These are phyloP conservation scores for Flaveria linearis DNA, from an alignment of 129 eudicot genomes.

Conservation along the genomic window DNA sequence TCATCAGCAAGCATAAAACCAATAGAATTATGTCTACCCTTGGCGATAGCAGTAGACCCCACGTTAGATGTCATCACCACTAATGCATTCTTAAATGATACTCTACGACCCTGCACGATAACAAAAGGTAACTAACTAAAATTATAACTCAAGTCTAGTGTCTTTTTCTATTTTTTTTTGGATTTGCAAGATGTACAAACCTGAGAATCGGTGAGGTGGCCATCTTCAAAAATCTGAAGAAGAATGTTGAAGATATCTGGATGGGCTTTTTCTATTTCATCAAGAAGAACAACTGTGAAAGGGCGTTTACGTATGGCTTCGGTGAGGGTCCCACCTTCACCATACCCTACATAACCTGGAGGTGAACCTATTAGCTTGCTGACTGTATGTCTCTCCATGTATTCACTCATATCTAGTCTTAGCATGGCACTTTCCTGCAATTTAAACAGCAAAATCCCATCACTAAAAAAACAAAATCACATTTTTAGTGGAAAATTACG, in stretches of 20 bases:
- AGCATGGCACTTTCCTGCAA: conserved; percentile 75
- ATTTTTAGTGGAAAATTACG: background rate
- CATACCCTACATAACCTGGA: conserved; percentile 92
- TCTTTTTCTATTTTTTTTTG: background rate
- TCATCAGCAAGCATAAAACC: conserved; percentile 57
- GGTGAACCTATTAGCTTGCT: conserved; percentile 92
- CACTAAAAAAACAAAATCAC: conserved; percentile 10
- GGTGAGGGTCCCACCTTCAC: conserved; percentile 88
- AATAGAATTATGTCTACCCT: conserved; percentile 60
- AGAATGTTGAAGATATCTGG: conserved; percentile 88
- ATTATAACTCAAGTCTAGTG: background rate
- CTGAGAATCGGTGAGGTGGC: conserved; percentile 96
- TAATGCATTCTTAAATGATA: conserved; percentile 82
- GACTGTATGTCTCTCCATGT: conserved; percentile 93
- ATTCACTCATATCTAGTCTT: conserved; percentile 94
- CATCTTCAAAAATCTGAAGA: conserved; percentile 90
- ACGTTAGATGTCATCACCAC: conserved; percentile 90
- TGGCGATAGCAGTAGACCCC: conserved; percentile 79
- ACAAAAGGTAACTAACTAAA: background rate
- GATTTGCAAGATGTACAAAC: conserved; percentile 40
- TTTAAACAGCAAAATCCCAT: background rate
- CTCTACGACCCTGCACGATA: conserved; percentile 68
- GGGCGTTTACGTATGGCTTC: conserved; percentile 87
- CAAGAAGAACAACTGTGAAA: conserved; percentile 82
- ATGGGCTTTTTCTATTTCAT: conserved; percentile 95